Base-by-base conservation (phyloP, 257 asterid genomes). In the Solanum ossicruentum region DNA sequence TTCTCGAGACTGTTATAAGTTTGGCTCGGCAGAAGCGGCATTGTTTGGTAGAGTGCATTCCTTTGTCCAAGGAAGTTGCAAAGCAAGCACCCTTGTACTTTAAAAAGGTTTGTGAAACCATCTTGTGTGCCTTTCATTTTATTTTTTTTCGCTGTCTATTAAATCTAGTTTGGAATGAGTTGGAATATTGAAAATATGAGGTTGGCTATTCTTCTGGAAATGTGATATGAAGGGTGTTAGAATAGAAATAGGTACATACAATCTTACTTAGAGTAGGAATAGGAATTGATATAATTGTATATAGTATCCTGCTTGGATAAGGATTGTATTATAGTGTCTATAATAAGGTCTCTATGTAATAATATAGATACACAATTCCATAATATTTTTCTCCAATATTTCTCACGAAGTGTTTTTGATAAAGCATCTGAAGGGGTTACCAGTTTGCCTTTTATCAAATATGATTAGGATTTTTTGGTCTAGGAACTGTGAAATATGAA, bases 31-130 rank as follows among this genome's bases (percentile, higher is more conserved):
- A 95, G 86, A 92, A 89, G 56, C 94, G 97, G 65, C 99, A 96
- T 89, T 96, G 98, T 84, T 82, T 96, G 92, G 91, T 96, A 36
- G 99, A 96, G 90, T 96, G 99, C 49, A 83, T 96, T 43, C 99
- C 99, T 87, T 32, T 96, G 90, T 94, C 99, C 55, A 94, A 84
- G 45, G 92, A 92, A 82, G 69, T 92, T 52, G 98, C 97, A 10
- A 94, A 93, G 88, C 97, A 95, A 91, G 99, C 95, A 54, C 98
- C 99, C 73, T 88, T 93, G 58, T 96, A 93, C 90, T 96, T 93
- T 89, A 96, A 97, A 93, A 95, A 97, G 99, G 99, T 95, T 45
- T 82, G 88, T 20, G 51, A 23, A 16, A 15, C 47, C 16, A 77
- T 51, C 7, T 56, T 26, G n/a, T 51, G 12, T 49, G 41, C 13